Evolutionary conservation across 805 yeast genomes (phyloP).

Genomic region (Metschnikowia proteae): DNA sequence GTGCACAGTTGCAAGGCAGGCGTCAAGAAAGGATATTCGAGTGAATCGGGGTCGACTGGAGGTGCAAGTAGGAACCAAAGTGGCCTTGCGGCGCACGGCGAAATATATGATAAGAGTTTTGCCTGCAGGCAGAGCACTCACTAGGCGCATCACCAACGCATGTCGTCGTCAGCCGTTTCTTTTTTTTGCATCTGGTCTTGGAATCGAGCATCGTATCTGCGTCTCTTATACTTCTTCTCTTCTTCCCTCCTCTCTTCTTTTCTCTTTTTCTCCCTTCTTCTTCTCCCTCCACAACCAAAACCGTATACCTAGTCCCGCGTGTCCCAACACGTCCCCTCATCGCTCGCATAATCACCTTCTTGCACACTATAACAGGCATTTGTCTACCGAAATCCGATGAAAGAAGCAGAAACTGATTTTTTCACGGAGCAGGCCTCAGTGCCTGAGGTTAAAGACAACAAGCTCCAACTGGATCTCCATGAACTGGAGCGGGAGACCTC

Average conservation of each 20-base stretch:
- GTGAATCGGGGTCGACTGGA: too few species aligned
- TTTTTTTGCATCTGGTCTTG: not conserved
- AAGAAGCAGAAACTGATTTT: slow-evolving; percentile 3
- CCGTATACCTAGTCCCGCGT: too few species aligned
- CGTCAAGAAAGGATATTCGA: too few species aligned
- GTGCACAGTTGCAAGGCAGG: too few species aligned
- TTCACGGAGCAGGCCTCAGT: slow-evolving; percentile 4
- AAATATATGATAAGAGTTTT: too few species aligned
- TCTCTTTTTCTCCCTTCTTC: too few species aligned
- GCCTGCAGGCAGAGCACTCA: too few species aligned
- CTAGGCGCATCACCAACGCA: not conserved
- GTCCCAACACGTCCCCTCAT: not conserved
- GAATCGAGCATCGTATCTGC: too few species aligned
- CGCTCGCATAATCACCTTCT: not conserved
- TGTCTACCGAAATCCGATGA: not conserved
- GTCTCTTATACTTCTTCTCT: not conserved
- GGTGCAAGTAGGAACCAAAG: too few species aligned
- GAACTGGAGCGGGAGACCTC: slow-evolving; percentile 12
- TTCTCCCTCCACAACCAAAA: not conserved
- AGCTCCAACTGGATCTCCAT: slow-evolving; percentile 5
- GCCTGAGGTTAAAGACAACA: slow-evolving; percentile 5
- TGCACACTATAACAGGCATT: not conserved
- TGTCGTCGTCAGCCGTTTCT: not conserved
- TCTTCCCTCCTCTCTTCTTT: too few species aligned
- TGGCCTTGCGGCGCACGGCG: too few species aligned